Percentiles rank a stretch among this genome's conserved stretches.
These are phyloP conservation scores for Hymenoscyphus repandus DNA, from an alignment of 2,329 filamentous ascomycete species.

Conservation along the genomic window DNA sequence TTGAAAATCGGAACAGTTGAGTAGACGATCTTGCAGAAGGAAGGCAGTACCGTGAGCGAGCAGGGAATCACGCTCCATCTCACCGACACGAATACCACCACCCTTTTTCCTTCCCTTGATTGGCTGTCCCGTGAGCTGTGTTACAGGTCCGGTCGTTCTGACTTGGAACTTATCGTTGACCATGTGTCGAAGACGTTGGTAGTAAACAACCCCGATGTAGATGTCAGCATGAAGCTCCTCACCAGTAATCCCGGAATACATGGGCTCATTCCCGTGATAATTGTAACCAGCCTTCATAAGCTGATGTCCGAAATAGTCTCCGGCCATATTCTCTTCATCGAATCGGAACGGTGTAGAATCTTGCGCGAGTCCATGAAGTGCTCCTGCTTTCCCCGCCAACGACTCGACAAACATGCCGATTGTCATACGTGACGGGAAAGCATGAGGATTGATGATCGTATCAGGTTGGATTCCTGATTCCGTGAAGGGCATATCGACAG, in stretches of 20 bases:
- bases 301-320: slow-evolving; percentile 93
- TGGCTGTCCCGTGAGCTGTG: slow-evolving; percentile 85
- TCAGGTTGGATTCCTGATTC: slow-evolving; percentile 96
- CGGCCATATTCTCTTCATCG: slow-evolving; percentile 84
- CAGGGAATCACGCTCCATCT: slow-evolving; percentile 97
- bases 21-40: slow-evolving; percentile 85
- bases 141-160: slow-evolving; percentile 88
- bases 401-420: slow-evolving; percentile 99
- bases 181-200: slow-evolving; percentile 97
- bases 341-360: slow-evolving; percentile 95
- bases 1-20: slow-evolving; percentile 95
- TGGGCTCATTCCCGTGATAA: slow-evolving; percentile 96
- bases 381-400: slow-evolving; percentile 88
- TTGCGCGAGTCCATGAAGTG: slow-evolving; percentile 91
- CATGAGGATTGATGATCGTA: slow-evolving; percentile 98
- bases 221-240: slow-evolving; percentile 93
- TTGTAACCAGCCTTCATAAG: slow-evolving; percentile 94
- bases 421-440: slow-evolving; percentile 98
- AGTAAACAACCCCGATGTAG: slow-evolving; percentile 95
- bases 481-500: slow-evolving; percentile 90
- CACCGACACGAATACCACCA: slow-evolving; percentile 96
- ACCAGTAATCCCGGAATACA: slow-evolving; percentile 96
- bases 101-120: slow-evolving; percentile 96
- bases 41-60: slow-evolving; percentile 94
- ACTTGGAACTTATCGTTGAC: slow-evolving; percentile 99